Conservation (phyloP, 176 grass and related monocot species). For the Cenchrus americanus region DNA sequence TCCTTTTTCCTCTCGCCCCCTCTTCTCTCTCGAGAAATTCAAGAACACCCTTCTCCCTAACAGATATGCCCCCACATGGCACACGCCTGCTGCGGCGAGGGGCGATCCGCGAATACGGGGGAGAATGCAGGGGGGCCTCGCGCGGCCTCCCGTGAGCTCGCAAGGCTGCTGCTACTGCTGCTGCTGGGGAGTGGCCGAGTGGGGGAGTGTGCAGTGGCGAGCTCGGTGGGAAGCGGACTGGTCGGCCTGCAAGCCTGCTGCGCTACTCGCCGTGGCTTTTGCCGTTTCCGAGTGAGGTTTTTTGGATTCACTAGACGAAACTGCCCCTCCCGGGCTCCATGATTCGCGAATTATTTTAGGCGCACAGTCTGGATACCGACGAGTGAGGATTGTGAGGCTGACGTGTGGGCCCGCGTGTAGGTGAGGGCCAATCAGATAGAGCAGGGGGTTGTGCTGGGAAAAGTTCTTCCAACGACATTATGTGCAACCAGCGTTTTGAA, state of each 20-base stretch:
- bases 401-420: background rate
- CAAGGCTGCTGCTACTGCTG: background rate
- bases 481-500: background rate
- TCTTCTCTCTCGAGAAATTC: background rate
- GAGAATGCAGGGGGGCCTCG: conserved; percentile 7
- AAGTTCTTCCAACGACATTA: no score
- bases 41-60: background rate
- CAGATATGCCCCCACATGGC: conserved; percentile 7
- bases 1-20: background rate
- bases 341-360: conserved; percentile 19
- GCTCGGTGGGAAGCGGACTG: conserved; percentile 43
- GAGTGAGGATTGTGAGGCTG: background rate
- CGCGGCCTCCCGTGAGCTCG: conserved; percentile 20
- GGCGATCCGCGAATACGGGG: conserved; percentile 8
- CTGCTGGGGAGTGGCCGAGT: background rate
- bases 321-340: conserved; percentile 33
- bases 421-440: background rate
- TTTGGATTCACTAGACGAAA: conserved; percentile 31
- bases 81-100: conserved; percentile 1
- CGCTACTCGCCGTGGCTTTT: conserved; percentile 51
- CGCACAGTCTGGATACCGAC: background rate
- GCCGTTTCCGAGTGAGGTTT: conserved; percentile 57
- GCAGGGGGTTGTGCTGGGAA: background rate
- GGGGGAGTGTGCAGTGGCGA: background rate
- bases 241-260: conserved; percentile 16